Percentiles rank a stretch among this genome's conserved stretches.
phyloP scores from a whole-genome alignment of 2,329 filamentous ascomycete genomes.

The Paradendryphiella salina region DNA sequence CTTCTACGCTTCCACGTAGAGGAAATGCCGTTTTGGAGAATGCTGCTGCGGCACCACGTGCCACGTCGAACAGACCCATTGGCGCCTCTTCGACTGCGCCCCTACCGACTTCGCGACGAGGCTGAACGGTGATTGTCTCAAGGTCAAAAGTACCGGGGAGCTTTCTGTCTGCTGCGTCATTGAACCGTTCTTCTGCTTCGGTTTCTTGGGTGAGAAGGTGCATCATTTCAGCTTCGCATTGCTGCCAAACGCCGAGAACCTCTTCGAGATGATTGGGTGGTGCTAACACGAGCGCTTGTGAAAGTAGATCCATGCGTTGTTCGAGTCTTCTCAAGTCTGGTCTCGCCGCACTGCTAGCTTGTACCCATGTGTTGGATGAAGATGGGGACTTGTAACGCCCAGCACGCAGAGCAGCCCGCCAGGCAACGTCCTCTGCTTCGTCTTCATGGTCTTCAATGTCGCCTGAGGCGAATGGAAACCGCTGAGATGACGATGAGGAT shows the following conservation, averaged over 20 bases:
- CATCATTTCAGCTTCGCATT: slow-evolving; percentile 77
- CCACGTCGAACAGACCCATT: slow-evolving; percentile 58
- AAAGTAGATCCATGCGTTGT: slow-evolving; percentile 78
- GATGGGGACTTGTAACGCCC: slow-evolving; percentile 65
- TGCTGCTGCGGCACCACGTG: slow-evolving; percentile 54
- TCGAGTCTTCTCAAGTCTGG: slow-evolving; percentile 69
- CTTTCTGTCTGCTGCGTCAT: slow-evolving; percentile 64
- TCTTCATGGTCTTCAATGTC: slow-evolving; percentile 23
- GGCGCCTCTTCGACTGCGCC: slow-evolving; percentile 54
- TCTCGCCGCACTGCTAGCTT: slow-evolving; percentile 53
- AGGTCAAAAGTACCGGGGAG: slow-evolving; percentile 54
- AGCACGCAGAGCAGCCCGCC: slow-evolving; percentile 77
- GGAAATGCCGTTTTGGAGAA: slow-evolving; percentile 55
- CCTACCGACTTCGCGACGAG: slow-evolving; percentile 48
- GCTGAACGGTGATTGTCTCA: slow-evolving; percentile 42
- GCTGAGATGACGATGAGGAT: slow-evolving; percentile 27
- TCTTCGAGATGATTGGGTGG: slow-evolving; percentile 71
- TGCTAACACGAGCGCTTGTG: slow-evolving; percentile 73
- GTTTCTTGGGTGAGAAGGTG: slow-evolving; percentile 67
- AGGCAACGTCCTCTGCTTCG: slow-evolving; percentile 67
- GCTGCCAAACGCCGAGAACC: slow-evolving; percentile 73
- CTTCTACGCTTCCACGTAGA: slow-evolving; percentile 33
- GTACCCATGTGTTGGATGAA: slow-evolving; percentile 45
- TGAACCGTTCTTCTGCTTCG: slow-evolving; percentile 70
- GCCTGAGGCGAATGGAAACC: slow-evolving; percentile 34